Evolutionary conservation across 139 green algal species (phyloP).

Genomic region (Chlorella sp.): DNA sequence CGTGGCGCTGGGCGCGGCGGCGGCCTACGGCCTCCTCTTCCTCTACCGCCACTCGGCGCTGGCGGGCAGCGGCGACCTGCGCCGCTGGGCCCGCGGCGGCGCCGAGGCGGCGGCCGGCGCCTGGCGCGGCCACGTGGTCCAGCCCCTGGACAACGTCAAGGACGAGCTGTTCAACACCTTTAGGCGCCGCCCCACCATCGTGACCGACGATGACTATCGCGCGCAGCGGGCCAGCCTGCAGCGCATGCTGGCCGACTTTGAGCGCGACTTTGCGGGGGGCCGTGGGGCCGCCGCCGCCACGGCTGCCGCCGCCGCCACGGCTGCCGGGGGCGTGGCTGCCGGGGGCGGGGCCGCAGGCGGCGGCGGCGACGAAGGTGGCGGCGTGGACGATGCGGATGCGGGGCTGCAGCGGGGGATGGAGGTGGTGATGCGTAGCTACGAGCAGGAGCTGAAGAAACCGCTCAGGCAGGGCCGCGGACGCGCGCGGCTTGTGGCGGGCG

Average conservation of each 20-base stretch:
- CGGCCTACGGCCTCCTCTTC: constrained; percentile 48
- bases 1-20: neutral
- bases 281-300: constrained; percentile 17
- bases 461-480: too few species aligned
- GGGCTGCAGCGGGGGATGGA: constrained; percentile 65
- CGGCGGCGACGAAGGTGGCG: constrained; percentile 5
- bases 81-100: constrained; percentile 49
- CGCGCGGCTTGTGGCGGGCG: too few species aligned
- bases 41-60: constrained; percentile 73
- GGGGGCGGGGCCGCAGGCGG: neutral
- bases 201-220: constrained; percentile 68
- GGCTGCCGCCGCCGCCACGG: neutral
- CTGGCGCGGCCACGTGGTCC: constrained; percentile 61
- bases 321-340: neutral
- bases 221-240: constrained; percentile 66
- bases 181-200: constrained; percentile 58
- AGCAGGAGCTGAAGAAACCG: constrained; percentile 78
- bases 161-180: constrained; percentile 87
- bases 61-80: constrained; percentile 74
- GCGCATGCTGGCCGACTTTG: constrained; percentile 86
- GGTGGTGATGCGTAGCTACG: constrained; percentile 79
- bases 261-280: constrained; percentile 19
- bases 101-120: constrained; percentile 17
- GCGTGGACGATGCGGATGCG: too few species aligned
- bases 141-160: constrained; percentile 62